Evolutionary conservation across 1,284 basidiomycete genomes (phyloP), one percentile per base, ranked within the genome.

Genomic region (Crepidotus sp.): DNA sequence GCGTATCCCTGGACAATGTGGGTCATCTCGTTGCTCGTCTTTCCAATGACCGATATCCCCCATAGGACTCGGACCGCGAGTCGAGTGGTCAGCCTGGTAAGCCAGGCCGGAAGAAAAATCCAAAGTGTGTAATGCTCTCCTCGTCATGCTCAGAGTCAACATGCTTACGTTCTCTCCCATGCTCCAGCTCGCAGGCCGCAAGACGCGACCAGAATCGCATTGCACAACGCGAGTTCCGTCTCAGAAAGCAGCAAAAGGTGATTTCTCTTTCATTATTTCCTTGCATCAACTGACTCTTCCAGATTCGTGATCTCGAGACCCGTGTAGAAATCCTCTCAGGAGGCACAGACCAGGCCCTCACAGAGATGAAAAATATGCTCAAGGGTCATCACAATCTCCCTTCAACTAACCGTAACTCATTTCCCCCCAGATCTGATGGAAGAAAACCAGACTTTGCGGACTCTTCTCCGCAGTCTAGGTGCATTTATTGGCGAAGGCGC

Each of bases 251-350:
- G 61, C 88, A 89, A 56, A 74, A 83, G 61, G 80, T 81, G 49
- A 53, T 70, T 60, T 19, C 34, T 18, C 27, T 35, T 30, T 6
- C 46, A 36, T 24, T 31, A 40, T 19, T 39, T 24, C 43, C 18
- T 11, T 36, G 26, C 36, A 26, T 8, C n/a, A 24, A 25, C 24
- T 41, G 45, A 47, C 33, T 22, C 40, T 7, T 37, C 15, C 56
- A 93, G 87, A 92, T 94, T 61, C 86, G 90, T 17, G 91, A 94
- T 62, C 77, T 95, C 31, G 91, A 95, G 65, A 89, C 89, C 10
- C 79, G 86, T 29, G 89, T 94, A 9, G 89, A 93, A 61, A 81
- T 95, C 14, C 72, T 93, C 14, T 94, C 90, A 7, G 87, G 85
- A 15, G 85, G 85, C 41, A 83, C 89, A 57, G 90, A 93, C 71